These are phyloP conservation scores for Plasmodium relictum DNA, from an alignment of 169 alveolate species.

Conservation along the genomic window DNA sequence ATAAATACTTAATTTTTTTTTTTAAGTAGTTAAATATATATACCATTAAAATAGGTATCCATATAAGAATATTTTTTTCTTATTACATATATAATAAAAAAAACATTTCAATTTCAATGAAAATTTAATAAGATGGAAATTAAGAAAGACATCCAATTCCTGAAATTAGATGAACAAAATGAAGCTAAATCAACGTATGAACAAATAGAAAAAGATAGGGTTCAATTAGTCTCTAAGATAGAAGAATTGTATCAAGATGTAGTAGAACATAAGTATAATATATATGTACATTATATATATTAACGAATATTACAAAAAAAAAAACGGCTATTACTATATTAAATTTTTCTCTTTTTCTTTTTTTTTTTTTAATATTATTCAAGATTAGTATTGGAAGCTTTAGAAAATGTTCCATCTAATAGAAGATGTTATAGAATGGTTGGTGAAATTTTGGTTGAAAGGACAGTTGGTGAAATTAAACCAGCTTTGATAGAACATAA, in stretches of 20 bases:
- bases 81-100: slow-evolving; percentile 15
- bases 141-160: slow-evolving; percentile 9
- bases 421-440: slow-evolving; percentile 92
- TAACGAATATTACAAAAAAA: too few relatives aligned
- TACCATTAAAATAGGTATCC: not conserved
- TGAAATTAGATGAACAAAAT: slow-evolving; percentile 10
- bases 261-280: slow-evolving; percentile 87
- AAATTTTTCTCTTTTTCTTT: not conserved
- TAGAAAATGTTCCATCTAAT: slow-evolving; percentile 87
- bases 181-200: slow-evolving; percentile 64
- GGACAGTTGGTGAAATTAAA: slow-evolving; percentile 91
- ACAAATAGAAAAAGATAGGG: slow-evolving; percentile 83
- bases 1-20: not conserved
- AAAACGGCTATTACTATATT: not conserved
- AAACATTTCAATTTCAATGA: slow-evolving; percentile 14
- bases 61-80: not conserved
- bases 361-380: slow-evolving; percentile 7
- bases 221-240: slow-evolving; percentile 79
- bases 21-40: not conserved
- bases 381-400: slow-evolving; percentile 91
- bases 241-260: slow-evolving; percentile 90
- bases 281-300: slow-evolving; percentile 4
- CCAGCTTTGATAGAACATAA: slow-evolving; percentile 90
- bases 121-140: slow-evolving; percentile 50
- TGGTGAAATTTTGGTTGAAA: slow-evolving; percentile 93